Conservation (phyloP, 129 eudicot genomes). For the Lactuca sativa region DNA sequence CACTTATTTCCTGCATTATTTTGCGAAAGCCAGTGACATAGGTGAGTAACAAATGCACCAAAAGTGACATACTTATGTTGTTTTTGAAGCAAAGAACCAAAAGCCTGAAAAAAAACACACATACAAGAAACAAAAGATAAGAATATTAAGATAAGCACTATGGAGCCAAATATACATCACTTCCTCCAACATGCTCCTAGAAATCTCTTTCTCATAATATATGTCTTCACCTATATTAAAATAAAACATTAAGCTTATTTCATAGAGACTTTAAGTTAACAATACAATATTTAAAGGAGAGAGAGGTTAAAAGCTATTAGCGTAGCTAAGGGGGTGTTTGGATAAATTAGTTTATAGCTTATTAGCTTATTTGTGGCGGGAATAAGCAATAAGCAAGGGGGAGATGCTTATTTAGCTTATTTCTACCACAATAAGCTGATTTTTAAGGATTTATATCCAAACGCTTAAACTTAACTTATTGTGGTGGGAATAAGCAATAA, state of each 20-base stretch:
- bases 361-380: too few relatives aligned
- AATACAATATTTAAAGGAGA: too few relatives aligned
- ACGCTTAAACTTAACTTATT: too few relatives aligned
- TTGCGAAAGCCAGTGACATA: conserved; percentile 76
- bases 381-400: too few relatives aligned
- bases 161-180: conserved; percentile 87
- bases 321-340: conserved; percentile 72
- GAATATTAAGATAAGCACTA: conserved; percentile 17
- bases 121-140: neutral
- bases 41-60: conserved; percentile 90
- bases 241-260: conserved; percentile 4
- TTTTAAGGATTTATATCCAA: too few relatives aligned
- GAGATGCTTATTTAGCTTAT: too few relatives aligned
- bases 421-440: too few relatives aligned
- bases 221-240: conserved; percentile 95
- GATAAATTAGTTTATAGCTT: too few relatives aligned
- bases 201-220: conserved; percentile 86
- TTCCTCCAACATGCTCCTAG: conserved; percentile 98
- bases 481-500: too few relatives aligned
- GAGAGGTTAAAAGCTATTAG: conserved; percentile 42
- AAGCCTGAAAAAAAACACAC: conserved; percentile 59
- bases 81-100: conserved; percentile 84
- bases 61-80: conserved; percentile 79
- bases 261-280: neutral
- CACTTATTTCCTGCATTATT: conserved; percentile 72